These are phyloP conservation scores for Backusella tarrabulga DNA, from an alignment of 192 early-diverging fungal species.

Conservation along the genomic window DNA sequence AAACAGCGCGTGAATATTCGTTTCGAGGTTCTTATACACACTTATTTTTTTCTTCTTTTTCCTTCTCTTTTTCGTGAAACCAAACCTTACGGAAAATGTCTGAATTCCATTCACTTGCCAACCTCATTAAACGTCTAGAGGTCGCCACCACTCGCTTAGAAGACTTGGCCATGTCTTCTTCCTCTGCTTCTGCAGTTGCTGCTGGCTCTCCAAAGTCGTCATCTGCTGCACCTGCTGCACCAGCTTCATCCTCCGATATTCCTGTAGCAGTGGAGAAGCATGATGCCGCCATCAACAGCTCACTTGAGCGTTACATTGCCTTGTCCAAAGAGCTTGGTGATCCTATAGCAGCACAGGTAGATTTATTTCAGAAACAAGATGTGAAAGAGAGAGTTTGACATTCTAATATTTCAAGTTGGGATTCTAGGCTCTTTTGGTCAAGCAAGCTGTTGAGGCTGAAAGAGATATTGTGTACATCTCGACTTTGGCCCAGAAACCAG, in stretches of 20 bases:
- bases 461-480: conserved; percentile 76
- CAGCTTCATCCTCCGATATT: conserved; percentile 23
- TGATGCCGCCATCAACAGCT: conserved; percentile 46
- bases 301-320: conserved; percentile 45
- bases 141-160: conserved; percentile 89
- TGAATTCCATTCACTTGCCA: conserved; percentile 59
- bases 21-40: background rate
- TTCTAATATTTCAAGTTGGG: background rate
- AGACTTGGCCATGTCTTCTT: conserved; percentile 64
- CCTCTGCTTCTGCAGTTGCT: conserved; percentile 44
- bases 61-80: background rate
- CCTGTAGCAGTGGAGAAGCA: conserved; percentile 54
- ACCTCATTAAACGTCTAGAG: conserved; percentile 89
- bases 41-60: background rate
- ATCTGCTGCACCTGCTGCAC: conserved; percentile 26
- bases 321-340: conserved; percentile 53
- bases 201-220: conserved; percentile 36
- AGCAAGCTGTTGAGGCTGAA: conserved; percentile 65
- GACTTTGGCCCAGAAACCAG: conserved; percentile 73
- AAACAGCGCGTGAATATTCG: background rate
- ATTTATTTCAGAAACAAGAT: background rate
- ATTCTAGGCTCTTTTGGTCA: conserved; percentile 54
- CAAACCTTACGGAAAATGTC: conserved; percentile 33
- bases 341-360: conserved; percentile 56
- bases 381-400: background rate